A percentile compares a stretch with the other conserved stretches of the same genome.
Evolutionary conservation across 495 filamentous ascomycete species (phyloP).

Genomic region (Lentithecium fluviatile): DNA sequence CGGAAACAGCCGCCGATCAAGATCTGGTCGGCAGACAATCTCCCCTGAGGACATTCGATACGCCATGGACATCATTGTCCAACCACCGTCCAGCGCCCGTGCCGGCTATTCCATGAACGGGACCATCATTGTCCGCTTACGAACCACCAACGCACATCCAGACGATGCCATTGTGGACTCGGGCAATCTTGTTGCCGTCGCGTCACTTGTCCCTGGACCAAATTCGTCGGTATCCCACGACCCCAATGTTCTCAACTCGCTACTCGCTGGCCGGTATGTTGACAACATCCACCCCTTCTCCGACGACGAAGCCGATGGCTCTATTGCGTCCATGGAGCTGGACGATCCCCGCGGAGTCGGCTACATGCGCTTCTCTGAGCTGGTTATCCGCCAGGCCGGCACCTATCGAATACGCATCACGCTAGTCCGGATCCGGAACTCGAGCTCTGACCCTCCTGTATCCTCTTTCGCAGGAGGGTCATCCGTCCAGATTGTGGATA

Average conservation of each 20-base stretch:
- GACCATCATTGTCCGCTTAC: constrained; percentile 28
- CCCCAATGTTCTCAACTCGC: constrained; percentile 19
- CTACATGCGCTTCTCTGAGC: constrained; percentile 41
- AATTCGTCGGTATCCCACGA: constrained; percentile 21
- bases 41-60: constrained; percentile 31
- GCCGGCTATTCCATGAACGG: constrained; percentile 15
- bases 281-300: constrained; percentile 33
- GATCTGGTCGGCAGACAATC: constrained; percentile 1
- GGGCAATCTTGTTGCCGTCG: constrained; percentile 30
- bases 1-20: constrained; percentile 13
- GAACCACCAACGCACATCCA: constrained; percentile 13
- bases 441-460: constrained; percentile 18
- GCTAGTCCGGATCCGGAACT: constrained; percentile 36
- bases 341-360: constrained; percentile 35
- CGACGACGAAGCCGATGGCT: constrained; percentile 30
- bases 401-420: constrained; percentile 41
- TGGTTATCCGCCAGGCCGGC: constrained; percentile 40
- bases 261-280: constrained; percentile 26
- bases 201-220: constrained; percentile 22
- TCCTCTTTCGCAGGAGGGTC: constrained; percentile 23
- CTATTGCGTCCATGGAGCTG: constrained; percentile 13
- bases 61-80: constrained; percentile 32
- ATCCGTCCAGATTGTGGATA: constrained; percentile 38
- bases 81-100: constrained; percentile 27
- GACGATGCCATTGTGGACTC: constrained; percentile 29